Evolutionary conservation across 2,329 filamentous ascomycete genomes (phyloP).

Genomic region (Sclerotinia subarctica): DNA sequence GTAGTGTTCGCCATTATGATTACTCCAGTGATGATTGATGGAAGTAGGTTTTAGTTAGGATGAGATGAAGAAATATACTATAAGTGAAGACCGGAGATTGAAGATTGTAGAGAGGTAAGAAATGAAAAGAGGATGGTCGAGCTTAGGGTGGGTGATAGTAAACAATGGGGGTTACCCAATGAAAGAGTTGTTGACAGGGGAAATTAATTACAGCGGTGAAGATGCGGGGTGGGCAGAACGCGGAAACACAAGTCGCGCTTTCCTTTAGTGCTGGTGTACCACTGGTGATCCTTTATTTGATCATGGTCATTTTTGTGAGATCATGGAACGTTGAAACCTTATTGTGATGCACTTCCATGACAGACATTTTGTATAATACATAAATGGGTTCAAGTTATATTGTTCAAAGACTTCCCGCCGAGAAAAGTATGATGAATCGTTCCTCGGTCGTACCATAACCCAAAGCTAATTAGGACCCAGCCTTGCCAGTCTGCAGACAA

Average conservation of each 20-base stretch:
- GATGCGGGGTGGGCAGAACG: conserved; percentile 22
- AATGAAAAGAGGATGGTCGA: background rate
- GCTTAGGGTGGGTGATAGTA: background rate
- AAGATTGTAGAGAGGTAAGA: background rate
- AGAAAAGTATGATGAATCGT: background rate
- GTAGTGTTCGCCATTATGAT: conserved; percentile 63
- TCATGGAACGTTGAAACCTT: background rate
- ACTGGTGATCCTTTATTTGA: background rate
- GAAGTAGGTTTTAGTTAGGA: conserved; percentile 7
- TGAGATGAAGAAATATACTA: conserved; percentile 13
- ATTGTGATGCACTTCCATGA: background rate
- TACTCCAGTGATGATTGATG: background rate
- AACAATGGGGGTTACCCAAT: background rate
- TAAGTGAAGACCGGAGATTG: conserved; percentile 7
- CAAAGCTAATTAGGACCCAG: background rate
- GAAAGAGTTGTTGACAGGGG: background rate
- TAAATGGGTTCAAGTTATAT: background rate
- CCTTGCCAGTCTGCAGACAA: background rate
- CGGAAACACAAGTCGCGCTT: conserved; percentile 14
- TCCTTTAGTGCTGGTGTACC: background rate
- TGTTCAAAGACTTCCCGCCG: background rate
- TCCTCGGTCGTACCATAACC: background rate
- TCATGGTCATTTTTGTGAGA: background rate
- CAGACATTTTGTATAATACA: background rate
- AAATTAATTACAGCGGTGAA: conserved; percentile 21